Percentiles rank a stretch among this genome's conserved stretches.
Evolutionary conservation across 768 basidiomycete species (phyloP).

Genomic region (Tulasnella sp.): DNA sequence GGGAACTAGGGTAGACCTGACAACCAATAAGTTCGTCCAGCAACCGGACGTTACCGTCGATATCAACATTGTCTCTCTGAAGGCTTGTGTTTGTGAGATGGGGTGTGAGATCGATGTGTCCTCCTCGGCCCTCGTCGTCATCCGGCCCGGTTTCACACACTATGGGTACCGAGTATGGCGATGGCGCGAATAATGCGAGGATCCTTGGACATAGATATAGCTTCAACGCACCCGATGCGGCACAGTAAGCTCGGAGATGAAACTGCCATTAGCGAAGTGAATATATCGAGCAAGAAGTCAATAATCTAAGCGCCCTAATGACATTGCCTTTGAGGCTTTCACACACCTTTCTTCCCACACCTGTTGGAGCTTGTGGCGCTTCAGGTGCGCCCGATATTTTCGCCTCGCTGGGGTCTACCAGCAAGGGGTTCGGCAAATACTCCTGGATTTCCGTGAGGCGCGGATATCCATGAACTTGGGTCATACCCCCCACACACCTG

Average conservation of each 20-base stretch:
- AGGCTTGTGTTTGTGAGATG: constrained; percentile 92
- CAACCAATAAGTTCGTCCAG: constrained; percentile 70
- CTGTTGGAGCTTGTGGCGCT: not conserved
- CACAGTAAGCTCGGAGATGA: constrained; percentile 83
- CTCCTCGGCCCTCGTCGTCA: constrained; percentile 22
- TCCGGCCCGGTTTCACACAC: constrained; percentile 24
- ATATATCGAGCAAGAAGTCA: not conserved
- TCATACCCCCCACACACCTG: constrained; percentile 54
- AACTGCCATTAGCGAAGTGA: constrained; percentile 43
- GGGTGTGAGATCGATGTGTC: constrained; percentile 42
- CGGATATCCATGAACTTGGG: too few relatives aligned
- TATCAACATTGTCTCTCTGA: constrained; percentile 48
- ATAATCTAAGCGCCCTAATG: not conserved
- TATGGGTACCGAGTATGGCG: constrained; percentile 47
- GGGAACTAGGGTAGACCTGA: constrained; percentile 33
- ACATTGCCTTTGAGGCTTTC: not conserved
- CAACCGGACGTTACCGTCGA: constrained; percentile 44
- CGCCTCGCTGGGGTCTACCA: constrained; percentile 56
- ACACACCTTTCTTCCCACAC: constrained; percentile 21
- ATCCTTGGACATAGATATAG: constrained; percentile 74
- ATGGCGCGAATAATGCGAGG: constrained; percentile 78
- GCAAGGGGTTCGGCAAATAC: constrained; percentile 66
- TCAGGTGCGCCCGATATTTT: constrained; percentile 22
- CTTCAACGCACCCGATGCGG: constrained; percentile 62
- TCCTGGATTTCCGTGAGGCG: constrained; percentile 50